Evolutionary conservation across 352 stramenopile species (phyloP).

Genomic region (Phytophthora cajani): DNA sequence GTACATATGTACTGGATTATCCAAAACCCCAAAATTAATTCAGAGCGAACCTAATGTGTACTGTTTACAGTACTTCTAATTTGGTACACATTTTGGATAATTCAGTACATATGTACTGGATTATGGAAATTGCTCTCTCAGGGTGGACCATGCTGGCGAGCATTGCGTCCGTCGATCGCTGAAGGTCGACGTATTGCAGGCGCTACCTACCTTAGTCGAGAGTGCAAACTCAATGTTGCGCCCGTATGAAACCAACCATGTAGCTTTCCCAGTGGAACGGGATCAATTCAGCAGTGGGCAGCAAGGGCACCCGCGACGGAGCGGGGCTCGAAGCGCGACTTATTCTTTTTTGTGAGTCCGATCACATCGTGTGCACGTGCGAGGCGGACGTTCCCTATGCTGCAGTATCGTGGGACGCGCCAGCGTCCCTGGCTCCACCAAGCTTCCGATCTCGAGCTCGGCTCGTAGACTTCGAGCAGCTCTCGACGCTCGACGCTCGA

Average conservation of each 20-base stretch:
- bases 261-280: neutral
- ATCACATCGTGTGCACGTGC: conserved; percentile 2
- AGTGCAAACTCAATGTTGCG: neutral
- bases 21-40: too few species aligned
- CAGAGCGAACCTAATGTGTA: too few species aligned
- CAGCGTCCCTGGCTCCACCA: conserved; percentile 19
- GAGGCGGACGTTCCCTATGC: conserved; percentile 23
- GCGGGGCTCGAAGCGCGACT: neutral
- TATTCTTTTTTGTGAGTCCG: conserved; percentile 18
- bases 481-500: neutral
- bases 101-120: too few species aligned
- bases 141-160: conserved; percentile 17
- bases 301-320: neutral
- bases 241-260: neutral
- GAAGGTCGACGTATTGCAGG: neutral
- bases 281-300: neutral
- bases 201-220: too few species aligned
- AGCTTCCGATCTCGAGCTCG: conserved; percentile 14
- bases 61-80: too few species aligned
- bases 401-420: conserved; percentile 25
- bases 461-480: neutral
- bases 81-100: too few species aligned
- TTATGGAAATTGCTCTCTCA: too few species aligned
- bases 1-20: too few species aligned
- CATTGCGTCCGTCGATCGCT: neutral